Percentiles rank a stretch among this genome's conserved stretches.
These are phyloP conservation scores for Komagataea norvegica DNA, from an alignment of 1,139 yeast species.

Conservation along the genomic window DNA sequence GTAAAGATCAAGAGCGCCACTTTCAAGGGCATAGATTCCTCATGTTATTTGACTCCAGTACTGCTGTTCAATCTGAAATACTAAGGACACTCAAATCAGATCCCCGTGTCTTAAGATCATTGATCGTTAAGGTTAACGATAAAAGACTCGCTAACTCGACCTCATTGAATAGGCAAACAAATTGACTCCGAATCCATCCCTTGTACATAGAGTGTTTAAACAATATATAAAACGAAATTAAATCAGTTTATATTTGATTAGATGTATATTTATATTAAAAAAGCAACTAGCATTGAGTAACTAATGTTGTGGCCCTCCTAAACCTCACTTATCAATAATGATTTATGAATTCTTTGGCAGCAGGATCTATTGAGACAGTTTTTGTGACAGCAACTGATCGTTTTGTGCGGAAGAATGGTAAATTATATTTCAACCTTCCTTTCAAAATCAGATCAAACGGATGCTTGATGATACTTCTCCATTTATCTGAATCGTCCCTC, in stretches of 20 bases:
- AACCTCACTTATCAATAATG: not conserved
- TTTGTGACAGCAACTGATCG: conserved; percentile 62
- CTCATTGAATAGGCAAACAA: conserved; percentile 40
- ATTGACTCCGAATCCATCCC: too few relatives aligned
- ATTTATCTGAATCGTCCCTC: conserved; percentile 43
- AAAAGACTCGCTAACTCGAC: conserved; percentile 49
- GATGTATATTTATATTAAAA: too few relatives aligned
- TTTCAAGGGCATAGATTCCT: conserved; percentile 86
- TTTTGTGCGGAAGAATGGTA: conserved; percentile 57
- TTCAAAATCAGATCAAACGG: conserved; percentile 85
- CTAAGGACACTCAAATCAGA: conserved; percentile 76
- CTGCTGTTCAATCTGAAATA: conserved; percentile 82
- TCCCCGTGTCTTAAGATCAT: conserved; percentile 84
- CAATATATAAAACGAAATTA: too few relatives aligned
- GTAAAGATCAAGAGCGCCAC: conserved; percentile 84
- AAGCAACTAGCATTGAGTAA: too few relatives aligned
- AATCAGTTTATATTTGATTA: too few relatives aligned
- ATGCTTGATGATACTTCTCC: conserved; percentile 72
- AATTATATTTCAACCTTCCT: conserved; percentile 72
- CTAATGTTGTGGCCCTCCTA: too few relatives aligned
- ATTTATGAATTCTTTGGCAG: conserved; percentile 8
- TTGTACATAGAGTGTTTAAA: too few relatives aligned
- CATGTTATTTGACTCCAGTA: conserved; percentile 80
- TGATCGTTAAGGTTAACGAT: conserved; percentile 65
- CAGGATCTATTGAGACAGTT: conserved; percentile 55